A percentile compares a stretch with the other conserved stretches of the same genome.
phyloP scores from a whole-genome alignment of 2,329 filamentous ascomycete genomes.

The Sarocladium oryzae region DNA sequence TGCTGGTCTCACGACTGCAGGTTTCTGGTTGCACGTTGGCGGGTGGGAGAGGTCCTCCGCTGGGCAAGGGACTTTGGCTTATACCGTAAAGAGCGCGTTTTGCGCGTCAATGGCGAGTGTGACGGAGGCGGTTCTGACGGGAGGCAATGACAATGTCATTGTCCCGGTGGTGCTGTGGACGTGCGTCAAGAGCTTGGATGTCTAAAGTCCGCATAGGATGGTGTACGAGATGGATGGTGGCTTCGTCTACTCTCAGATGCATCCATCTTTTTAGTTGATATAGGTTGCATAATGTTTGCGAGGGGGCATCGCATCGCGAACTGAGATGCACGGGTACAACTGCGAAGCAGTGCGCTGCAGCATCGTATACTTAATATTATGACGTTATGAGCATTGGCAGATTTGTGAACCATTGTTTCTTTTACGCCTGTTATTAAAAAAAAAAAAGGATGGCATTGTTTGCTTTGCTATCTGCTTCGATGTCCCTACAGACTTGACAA shows the following conservation, averaged over 20 bases:
- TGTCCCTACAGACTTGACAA: neutral
- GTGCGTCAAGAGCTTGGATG: conserved; percentile 70
- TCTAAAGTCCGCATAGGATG: conserved; percentile 30
- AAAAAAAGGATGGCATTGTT: no score
- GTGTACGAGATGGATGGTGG: neutral
- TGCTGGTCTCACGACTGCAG: conserved; percentile 62
- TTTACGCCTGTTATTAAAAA: no score
- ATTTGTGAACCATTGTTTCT: no score
- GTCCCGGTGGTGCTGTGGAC: conserved; percentile 92
- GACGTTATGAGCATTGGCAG: no score
- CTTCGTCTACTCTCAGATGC: neutral
- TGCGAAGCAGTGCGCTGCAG: no score
- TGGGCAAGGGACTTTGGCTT: conserved; percentile 33
- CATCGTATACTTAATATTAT: no score
- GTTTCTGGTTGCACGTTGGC: conserved; percentile 68
- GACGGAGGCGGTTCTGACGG: conserved; percentile 91
- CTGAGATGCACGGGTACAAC: no score
- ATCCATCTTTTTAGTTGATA: no score
- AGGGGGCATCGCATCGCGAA: no score
- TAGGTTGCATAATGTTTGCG: no score
- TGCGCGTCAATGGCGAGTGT: conserved; percentile 79
- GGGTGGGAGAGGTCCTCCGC: conserved; percentile 56
- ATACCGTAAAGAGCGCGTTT: conserved; percentile 51
- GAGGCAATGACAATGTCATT: conserved; percentile 97
- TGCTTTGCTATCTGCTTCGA: no score